These are phyloP conservation scores for Neophaeococcomyces mojaviensis DNA, from an alignment of 2,329 filamentous ascomycete genomes.

Conservation along the genomic window DNA sequence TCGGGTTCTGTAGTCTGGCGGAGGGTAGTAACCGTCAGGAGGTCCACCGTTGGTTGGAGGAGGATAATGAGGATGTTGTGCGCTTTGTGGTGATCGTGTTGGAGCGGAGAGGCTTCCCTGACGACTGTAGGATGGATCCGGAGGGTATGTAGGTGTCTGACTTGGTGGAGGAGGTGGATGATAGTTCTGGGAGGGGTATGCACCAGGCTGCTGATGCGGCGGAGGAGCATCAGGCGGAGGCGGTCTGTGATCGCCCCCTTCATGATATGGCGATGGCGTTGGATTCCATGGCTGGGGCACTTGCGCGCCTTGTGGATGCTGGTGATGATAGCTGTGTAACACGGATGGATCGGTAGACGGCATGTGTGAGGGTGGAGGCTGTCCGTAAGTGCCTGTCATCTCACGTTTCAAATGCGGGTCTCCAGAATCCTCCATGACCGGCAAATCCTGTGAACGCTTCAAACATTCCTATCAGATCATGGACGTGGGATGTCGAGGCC, in stretches of 20 bases:
- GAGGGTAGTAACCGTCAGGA: constrained; percentile 14
- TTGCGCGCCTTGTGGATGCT: constrained; percentile 11
- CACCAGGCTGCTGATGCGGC: constrained; percentile 13
- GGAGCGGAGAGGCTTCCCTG: constrained; percentile 21
- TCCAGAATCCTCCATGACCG: constrained; percentile 19
- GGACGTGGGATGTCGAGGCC: not conserved
- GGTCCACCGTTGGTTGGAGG: constrained; percentile 17
- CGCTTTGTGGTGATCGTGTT: constrained; percentile 21
- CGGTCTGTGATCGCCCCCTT: constrained; percentile 18
- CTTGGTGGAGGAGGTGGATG: constrained; percentile 13
- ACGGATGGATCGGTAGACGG: constrained; percentile 21
- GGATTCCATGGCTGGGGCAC: constrained; percentile 20
- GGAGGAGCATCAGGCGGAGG: constrained; percentile 17
- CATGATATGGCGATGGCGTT: constrained; percentile 21
- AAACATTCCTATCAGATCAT: constrained; percentile 1
- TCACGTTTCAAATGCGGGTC: constrained; percentile 21
- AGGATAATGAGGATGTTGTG: constrained; percentile 18
- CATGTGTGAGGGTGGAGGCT: constrained; percentile 18
- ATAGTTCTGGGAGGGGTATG: constrained; percentile 14
- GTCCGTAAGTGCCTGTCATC: constrained; percentile 17
- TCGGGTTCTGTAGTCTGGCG: constrained; percentile 18
- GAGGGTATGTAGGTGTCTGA: constrained; percentile 16
- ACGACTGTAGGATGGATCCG: constrained; percentile 20
- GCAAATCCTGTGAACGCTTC: not conserved
- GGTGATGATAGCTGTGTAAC: constrained; percentile 21